Base-by-base conservation (phyloP, 2,329 filamentous ascomycete species). In the Ceratocystis eucalypticola region DNA sequence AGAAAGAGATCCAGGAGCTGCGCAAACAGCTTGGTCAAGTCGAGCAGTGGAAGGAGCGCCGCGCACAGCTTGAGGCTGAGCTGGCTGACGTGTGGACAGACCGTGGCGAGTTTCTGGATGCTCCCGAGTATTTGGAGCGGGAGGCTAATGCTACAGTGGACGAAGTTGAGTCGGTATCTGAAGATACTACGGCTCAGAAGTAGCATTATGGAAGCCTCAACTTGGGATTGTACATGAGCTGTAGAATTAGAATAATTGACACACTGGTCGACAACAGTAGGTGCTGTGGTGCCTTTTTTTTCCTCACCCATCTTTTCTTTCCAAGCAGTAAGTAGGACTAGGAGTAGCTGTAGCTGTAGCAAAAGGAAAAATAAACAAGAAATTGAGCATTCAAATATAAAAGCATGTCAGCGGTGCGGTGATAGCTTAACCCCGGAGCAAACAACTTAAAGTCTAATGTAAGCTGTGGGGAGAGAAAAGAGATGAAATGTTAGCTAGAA, bases 1-100 rank as follows among this genome's bases (percentile, higher is more conserved):
- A 96, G 77, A 90, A 89, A 74, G 94, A 99, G 75, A 79, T 97
- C 17, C 83, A 88, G 62, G 91, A 96, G 70, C 80, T 99, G 55
- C 84, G 87, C 37, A 90, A 93, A 74, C 82, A 88, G 28, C 78
- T 99, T 6, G 82, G 84, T 10, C 87, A 90, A 75, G 93, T 97
- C 0, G 88, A 93, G 65, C 82, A 86, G 71, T 95, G 91, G 91
- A 91, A 93, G 79, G 77, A 78, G 70, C 82, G 94, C 63, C 84
- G 85, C 45, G 81, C 85, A 63, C 88, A 91, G 74, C 95, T 99
- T 71, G 91, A 97, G 72, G 76, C 77, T 55, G 93, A 99, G 77
- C 78, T 99, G 67, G 84, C 79, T 30, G 77, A 80, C 70, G 83
- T 85, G 48, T 85, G 82, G 83, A 81, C 81, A 2, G 81, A 83